A percentile compares a stretch with the other conserved stretches of the same genome.
These are phyloP conservation scores for Corchorus capsularis DNA, from an alignment of 345 rosid genomes.

Conservation along the genomic window DNA sequence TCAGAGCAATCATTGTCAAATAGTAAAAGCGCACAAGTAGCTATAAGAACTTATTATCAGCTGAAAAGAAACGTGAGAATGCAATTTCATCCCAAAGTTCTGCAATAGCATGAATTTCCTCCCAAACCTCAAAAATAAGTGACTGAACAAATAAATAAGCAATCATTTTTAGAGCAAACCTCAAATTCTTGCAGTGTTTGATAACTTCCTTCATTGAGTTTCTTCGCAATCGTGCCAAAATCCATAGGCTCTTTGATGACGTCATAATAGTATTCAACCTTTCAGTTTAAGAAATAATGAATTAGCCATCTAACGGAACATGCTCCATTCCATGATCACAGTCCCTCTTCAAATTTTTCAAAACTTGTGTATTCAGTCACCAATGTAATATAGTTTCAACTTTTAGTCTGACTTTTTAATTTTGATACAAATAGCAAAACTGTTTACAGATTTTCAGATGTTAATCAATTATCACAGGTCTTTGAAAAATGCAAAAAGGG, in stretches of 20 bases:
- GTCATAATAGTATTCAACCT: slow-evolving; percentile 35
- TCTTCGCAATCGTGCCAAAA: slow-evolving; percentile 31
- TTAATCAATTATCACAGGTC: neutral
- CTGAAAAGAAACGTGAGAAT: slow-evolving; percentile 10
- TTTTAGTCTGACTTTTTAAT: neutral
- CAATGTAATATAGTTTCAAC: neutral
- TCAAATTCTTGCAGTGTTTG: slow-evolving; percentile 29
- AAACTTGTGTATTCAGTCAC: neutral
- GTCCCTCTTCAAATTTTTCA: slow-evolving; percentile 4
- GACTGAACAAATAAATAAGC: neutral
- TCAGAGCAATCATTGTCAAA: neutral
- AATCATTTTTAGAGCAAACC: slow-evolving; percentile 27
- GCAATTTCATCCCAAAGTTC: slow-evolving; percentile 10
- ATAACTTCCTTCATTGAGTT: slow-evolving; percentile 33
- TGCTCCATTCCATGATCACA: slow-evolving; percentile 3
- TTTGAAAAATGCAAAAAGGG: neutral
- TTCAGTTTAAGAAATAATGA: slow-evolving; percentile 20
- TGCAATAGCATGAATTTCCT: neutral
- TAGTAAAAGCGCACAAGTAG: slow-evolving; percentile 5
- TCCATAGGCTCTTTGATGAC: slow-evolving; percentile 43
- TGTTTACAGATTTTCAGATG: neutral
- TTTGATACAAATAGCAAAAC: neutral
- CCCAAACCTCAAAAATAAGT: neutral
- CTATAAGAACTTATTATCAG: slow-evolving; percentile 1
- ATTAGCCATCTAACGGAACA: neutral